A percentile compares a stretch with the other conserved stretches of the same genome.
Conservation (phyloP, 2,329 filamentous ascomycete species). For the Cryoendolithus antarcticus region DNA sequence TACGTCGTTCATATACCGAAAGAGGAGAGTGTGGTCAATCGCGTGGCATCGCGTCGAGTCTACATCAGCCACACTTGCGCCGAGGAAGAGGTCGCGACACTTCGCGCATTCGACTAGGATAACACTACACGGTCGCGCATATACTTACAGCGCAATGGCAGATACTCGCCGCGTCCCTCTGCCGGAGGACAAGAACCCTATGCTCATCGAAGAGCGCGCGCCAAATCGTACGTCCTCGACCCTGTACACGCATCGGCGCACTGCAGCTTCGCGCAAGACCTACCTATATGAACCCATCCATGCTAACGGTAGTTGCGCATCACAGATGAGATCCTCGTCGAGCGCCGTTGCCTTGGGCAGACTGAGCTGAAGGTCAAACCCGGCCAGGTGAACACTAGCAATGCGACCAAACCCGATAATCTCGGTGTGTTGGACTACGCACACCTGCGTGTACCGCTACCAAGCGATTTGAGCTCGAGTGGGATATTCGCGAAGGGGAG, state of each 20-base stretch:
- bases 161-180: constrained; percentile 23
- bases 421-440: constrained; percentile 89
- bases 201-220: constrained; percentile 49
- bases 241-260: neutral
- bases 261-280: too few relatives aligned
- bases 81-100: too few relatives aligned
- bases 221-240: constrained; percentile 45
- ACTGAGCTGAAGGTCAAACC: constrained; percentile 81
- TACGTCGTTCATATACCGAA: too few relatives aligned
- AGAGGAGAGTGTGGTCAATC: too few relatives aligned
- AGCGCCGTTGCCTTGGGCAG: constrained; percentile 79
- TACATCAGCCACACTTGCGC: too few relatives aligned
- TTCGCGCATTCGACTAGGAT: too few relatives aligned
- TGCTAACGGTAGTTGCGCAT: constrained; percentile 1
- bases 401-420: constrained; percentile 59
- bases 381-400: constrained; percentile 55
- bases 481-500: constrained; percentile 77
- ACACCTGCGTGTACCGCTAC: constrained; percentile 82
- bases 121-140: neutral
- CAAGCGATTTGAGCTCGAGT: constrained; percentile 73
- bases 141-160: constrained; percentile 1
- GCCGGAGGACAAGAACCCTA: constrained; percentile 51
- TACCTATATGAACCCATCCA: neutral
- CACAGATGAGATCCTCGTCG: constrained; percentile 44
- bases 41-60: too few relatives aligned